These are phyloP conservation scores for Eremothecium coryli DNA, from an alignment of 1,139 yeast genomes.

Conservation along the genomic window DNA sequence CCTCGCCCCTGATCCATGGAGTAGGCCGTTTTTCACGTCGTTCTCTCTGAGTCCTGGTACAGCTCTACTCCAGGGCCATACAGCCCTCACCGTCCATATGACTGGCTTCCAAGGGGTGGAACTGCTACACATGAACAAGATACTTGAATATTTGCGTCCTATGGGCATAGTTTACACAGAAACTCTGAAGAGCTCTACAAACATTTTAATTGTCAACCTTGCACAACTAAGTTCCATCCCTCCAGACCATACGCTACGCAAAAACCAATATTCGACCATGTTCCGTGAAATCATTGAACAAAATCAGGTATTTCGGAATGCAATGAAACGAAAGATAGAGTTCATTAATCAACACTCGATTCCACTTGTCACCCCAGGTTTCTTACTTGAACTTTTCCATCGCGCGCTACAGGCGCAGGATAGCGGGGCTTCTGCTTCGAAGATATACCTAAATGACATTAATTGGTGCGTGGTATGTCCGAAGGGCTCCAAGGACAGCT, in stretches of 20 bases:
- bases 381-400: conserved; percentile 23
- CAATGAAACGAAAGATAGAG: conserved; percentile 33
- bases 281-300: conserved; percentile 14
- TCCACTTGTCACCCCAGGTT: conserved; percentile 29
- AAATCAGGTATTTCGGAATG: conserved; percentile 25
- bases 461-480: conserved; percentile 30
- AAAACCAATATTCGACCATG: conserved; percentile 25
- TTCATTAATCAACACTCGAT: conserved; percentile 40
- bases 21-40: conserved; percentile 43
- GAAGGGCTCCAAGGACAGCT: conserved; percentile 18
- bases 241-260: conserved; percentile 26
- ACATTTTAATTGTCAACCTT: conserved; percentile 55
- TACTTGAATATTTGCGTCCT: conserved; percentile 39
- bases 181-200: conserved; percentile 47
- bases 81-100: conserved; percentile 44
- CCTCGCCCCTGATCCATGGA: conserved; percentile 57
- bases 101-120: conserved; percentile 85
- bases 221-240: conserved; percentile 31
- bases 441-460: conserved; percentile 20
- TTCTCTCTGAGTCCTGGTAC: conserved; percentile 24
- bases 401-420: conserved; percentile 9
- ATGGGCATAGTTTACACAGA: conserved; percentile 44
- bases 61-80: conserved; percentile 11
- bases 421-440: conserved; percentile 3
- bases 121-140: conserved; percentile 59